A percentile compares a stretch with the other conserved stretches of the same genome.
Evolutionary conservation across 2,329 filamentous ascomycete species (phyloP).

Genomic region (Phoma herbarum): DNA sequence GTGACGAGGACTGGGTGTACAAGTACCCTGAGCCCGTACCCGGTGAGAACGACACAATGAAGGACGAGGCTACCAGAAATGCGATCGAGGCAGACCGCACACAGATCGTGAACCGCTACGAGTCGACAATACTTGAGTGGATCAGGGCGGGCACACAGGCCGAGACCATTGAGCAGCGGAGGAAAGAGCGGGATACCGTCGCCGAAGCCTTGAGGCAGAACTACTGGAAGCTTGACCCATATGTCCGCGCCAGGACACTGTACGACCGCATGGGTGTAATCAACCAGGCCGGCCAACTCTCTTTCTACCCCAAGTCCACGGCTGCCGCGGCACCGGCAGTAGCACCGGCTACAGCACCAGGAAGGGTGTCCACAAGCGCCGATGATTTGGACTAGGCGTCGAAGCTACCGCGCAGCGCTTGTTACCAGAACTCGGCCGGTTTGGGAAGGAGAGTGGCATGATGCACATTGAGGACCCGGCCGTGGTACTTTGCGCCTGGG

Average conservation of each 20-base stretch:
- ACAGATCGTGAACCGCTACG: slow-evolving; percentile 74
- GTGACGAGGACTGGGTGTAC: slow-evolving; percentile 85
- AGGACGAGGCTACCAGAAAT: slow-evolving; percentile 68
- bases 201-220: slow-evolving; percentile 72
- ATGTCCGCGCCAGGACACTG: slow-evolving; percentile 79
- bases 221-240: slow-evolving; percentile 92
- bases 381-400: slow-evolving; percentile 48
- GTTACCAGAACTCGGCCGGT: neutral
- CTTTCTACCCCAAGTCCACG: slow-evolving; percentile 69
- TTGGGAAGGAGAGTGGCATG: neutral
- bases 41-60: slow-evolving; percentile 80
- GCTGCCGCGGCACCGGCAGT: slow-evolving; percentile 24
- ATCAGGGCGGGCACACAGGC: slow-evolving; percentile 61
- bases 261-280: slow-evolving; percentile 86
- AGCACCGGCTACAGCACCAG: slow-evolving; percentile 15
- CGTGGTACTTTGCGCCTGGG: neutral
- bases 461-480: neutral
- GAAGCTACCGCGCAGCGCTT: neutral
- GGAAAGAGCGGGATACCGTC: slow-evolving; percentile 67
- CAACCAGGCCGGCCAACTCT: slow-evolving; percentile 69
- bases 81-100: slow-evolving; percentile 70
- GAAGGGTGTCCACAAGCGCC: slow-evolving; percentile 36
- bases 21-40: slow-evolving; percentile 77
- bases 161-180: slow-evolving; percentile 56
- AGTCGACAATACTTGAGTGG: slow-evolving; percentile 79